phyloP scores from a whole-genome alignment of 1,284 basidiomycete species.

The Coniophora puteana region DNA sequence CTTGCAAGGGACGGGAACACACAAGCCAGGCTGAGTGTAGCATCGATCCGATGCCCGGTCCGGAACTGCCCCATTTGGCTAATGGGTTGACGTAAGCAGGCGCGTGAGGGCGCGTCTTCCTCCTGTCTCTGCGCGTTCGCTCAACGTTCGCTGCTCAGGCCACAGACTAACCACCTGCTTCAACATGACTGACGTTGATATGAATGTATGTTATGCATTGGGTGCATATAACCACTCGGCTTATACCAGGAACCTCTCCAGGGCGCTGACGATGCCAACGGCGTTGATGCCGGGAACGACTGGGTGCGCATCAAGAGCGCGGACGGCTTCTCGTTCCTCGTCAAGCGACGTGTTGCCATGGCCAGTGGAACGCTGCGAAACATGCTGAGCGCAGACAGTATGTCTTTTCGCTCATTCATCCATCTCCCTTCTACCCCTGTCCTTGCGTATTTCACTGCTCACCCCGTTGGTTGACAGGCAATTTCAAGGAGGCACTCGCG shows the following conservation, averaged over 20 bases:
- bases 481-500: slow-evolving; percentile 46
- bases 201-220: slow-evolving; percentile 14
- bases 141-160: too few species aligned
- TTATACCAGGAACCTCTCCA: background rate
- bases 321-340: slow-evolving; percentile 51
- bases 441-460: slow-evolving; percentile 5
- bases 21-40: background rate
- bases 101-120: too few species aligned
- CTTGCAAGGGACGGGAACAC: background rate
- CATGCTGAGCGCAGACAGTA: slow-evolving; percentile 32
- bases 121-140: too few species aligned
- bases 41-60: background rate
- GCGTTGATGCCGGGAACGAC: slow-evolving; percentile 22
- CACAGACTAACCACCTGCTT: background rate
- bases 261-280: slow-evolving; percentile 1
- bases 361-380: slow-evolving; percentile 48
- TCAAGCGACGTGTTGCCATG: slow-evolving; percentile 47
- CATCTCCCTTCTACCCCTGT: slow-evolving; percentile 12
- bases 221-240: background rate
- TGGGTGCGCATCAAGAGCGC: slow-evolving; percentile 53
- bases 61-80: background rate
- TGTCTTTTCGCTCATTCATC: slow-evolving; percentile 9
- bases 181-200: slow-evolving; percentile 18
- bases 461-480: slow-evolving; percentile 28
- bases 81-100: too few species aligned